Base-by-base conservation (phyloP, 2,329 filamentous ascomycete species). In the Fusarium clavum region DNA sequence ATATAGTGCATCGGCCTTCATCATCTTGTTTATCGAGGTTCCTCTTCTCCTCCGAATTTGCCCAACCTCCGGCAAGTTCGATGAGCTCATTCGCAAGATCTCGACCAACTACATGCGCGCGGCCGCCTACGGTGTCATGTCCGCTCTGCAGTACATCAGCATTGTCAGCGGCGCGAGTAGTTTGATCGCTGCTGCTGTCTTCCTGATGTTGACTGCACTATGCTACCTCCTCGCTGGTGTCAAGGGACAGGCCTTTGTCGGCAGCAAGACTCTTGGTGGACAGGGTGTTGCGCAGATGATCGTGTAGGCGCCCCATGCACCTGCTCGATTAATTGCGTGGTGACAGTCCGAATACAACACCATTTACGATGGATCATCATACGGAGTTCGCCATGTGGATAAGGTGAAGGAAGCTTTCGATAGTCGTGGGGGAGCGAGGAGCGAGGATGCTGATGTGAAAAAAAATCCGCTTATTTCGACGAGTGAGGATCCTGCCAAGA, bases 91-190 rank as follows among this genome's bases (percentile, higher is more conserved):
- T 81, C 94, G 95, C 81, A 91, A 89, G 77, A 93, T 99, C 85
- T 94, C 94, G 70, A 97, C 94, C 64, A 98, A 98, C 85, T 98
- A 94, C 85, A 97, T 96, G 91, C 94, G 96, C 82, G 95, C 95
- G 22, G 92, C 85, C 61, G 91, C 97, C 78, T 99, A 99, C 82
- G 82, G 83, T 61, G 83, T 88, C 79, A 95, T 98, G 92, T 92
- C 89, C 74, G 78, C 91, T 53, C 81, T 97, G 47, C 94, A 98
- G 81, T 98, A 93, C 88, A 83, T 97, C 63, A 97, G 93, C 79
- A 83, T 94, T 69, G 85, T 92, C 65, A 77, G 83, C 24, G 79
- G 82, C 48, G 79, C 87, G 12, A 93, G 91, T 53, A 93, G 90
- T 77, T 83, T 99, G 80, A 92, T 99, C 72, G 96, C 93, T 2